Conservation (phyloP, 345 rosid species). For the Syzygium aromaticum region DNA sequence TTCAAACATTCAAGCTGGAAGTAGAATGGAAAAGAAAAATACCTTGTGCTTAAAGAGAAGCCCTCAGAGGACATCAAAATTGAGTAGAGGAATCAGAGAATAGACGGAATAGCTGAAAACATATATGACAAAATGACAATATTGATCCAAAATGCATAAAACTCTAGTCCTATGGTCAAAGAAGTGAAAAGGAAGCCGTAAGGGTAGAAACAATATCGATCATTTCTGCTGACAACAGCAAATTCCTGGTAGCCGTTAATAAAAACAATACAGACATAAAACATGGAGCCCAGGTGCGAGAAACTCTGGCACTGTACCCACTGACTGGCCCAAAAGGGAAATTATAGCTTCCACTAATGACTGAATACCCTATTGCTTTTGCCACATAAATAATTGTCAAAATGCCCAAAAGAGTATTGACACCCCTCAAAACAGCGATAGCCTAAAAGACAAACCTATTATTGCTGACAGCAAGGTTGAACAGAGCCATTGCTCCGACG, state of each 20-base stretch:
- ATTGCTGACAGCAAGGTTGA: conserved; percentile 88
- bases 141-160: background rate
- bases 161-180: background rate
- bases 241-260: background rate
- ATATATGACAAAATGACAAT: background rate
- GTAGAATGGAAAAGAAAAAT: background rate
- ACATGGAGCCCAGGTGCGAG: background rate
- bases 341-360: background rate
- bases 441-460: conserved; percentile 49
- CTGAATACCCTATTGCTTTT: background rate
- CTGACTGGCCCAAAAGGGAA: background rate
- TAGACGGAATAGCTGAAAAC: background rate
- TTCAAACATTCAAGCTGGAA: background rate
- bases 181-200: background rate
- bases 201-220: background rate
- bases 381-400: background rate
- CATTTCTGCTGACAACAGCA: background rate
- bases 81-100: background rate
- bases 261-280: background rate
- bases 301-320: background rate
- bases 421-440: background rate
- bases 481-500: conserved; percentile 84
- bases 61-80: background rate
- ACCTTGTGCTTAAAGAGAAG: background rate
- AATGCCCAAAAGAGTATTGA: background rate